Evolutionary conservation across 768 basidiomycete species (phyloP).

Genomic region (Suillus clintonianus): DNA sequence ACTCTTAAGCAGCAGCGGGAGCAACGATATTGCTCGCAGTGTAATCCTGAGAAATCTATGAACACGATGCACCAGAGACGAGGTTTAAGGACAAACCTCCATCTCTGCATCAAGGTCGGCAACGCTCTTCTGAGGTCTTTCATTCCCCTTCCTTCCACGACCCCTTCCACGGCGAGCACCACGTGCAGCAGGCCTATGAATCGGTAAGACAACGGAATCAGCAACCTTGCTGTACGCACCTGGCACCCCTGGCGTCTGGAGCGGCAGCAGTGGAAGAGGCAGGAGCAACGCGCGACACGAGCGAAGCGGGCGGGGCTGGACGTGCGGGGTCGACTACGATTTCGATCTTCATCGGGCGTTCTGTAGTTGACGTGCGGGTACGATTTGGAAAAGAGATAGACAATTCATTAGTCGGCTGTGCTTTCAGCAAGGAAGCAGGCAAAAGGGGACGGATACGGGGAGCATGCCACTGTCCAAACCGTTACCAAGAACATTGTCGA

Average conservation of each 20-base stretch:
- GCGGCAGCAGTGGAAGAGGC: constrained; percentile 47
- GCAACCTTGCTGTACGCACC: constrained; percentile 30
- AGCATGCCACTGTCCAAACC: constrained; percentile 27
- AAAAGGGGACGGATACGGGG: constrained; percentile 47
- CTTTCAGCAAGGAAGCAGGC: constrained; percentile 35
- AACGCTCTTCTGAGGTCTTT: constrained; percentile 75
- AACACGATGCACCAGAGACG: not conserved
- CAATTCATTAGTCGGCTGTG: constrained; percentile 34
- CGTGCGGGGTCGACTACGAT: constrained; percentile 88
- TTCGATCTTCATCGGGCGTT: constrained; percentile 98
- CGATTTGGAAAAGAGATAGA: constrained; percentile 32
- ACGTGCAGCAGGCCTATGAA: constrained; percentile 32
- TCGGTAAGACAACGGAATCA: constrained; percentile 8
- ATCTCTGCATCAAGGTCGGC: constrained; percentile 98
- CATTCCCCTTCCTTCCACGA: constrained; percentile 44
- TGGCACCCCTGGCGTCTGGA: constrained; percentile 28
- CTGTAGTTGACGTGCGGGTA: constrained; percentile 49
- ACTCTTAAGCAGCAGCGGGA: constrained; percentile 40
- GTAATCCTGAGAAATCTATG: constrained; percentile 54
- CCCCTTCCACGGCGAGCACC: constrained; percentile 52
- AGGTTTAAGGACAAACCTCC: constrained; percentile 62
- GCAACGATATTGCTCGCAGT: constrained; percentile 51
- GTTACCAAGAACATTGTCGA: constrained; percentile 25
- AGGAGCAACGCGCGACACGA: constrained; percentile 86
- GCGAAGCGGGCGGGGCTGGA: constrained; percentile 57